Evolutionary conservation across 2,329 filamentous ascomycete genomes (phyloP).

Genomic region (Ceratocystis variospora): DNA sequence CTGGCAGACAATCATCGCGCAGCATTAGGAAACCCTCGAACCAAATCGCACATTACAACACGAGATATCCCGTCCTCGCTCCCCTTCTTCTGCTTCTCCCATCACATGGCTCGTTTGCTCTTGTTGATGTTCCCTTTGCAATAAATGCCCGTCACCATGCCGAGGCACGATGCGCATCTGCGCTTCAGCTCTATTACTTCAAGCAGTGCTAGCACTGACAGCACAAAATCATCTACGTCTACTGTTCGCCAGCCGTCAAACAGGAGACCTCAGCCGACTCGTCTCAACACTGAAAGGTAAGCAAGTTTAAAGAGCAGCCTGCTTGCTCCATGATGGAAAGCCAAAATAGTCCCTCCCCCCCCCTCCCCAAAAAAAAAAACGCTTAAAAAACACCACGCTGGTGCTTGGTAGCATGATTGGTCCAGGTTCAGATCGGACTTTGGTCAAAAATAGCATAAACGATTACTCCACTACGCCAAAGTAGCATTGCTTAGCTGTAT

Average conservation of each 20-base stretch:
- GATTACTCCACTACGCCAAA: not conserved
- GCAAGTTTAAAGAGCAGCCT: not conserved
- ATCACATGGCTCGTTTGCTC: constrained; percentile 5
- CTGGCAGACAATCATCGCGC: too few species aligned
- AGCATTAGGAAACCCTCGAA: too few species aligned
- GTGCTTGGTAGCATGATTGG: not conserved
- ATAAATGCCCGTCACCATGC: constrained; percentile 37
- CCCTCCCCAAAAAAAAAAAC: not conserved
- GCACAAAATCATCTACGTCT: constrained; percentile 47
- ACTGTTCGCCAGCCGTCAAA: constrained; percentile 36
- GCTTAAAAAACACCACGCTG: not conserved
- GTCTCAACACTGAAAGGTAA: constrained; percentile 27
- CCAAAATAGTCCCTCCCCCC: not conserved
- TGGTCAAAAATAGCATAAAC: not conserved
- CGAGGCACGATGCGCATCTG: constrained; percentile 48
- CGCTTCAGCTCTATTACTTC: constrained; percentile 51
- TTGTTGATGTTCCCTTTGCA: not conserved
- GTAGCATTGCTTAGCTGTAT: not conserved
- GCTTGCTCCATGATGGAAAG: too few species aligned
- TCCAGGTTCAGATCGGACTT: not conserved
- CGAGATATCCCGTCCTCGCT: not conserved
- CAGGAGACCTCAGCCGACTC: constrained; percentile 23
- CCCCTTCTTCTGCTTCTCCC: not conserved
- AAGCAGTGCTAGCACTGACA: constrained; percentile 47
- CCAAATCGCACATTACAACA: too few species aligned